phyloP scores from a whole-genome alignment of 495 filamentous ascomycete genomes.

The Neurospora tetrasperma region DNA sequence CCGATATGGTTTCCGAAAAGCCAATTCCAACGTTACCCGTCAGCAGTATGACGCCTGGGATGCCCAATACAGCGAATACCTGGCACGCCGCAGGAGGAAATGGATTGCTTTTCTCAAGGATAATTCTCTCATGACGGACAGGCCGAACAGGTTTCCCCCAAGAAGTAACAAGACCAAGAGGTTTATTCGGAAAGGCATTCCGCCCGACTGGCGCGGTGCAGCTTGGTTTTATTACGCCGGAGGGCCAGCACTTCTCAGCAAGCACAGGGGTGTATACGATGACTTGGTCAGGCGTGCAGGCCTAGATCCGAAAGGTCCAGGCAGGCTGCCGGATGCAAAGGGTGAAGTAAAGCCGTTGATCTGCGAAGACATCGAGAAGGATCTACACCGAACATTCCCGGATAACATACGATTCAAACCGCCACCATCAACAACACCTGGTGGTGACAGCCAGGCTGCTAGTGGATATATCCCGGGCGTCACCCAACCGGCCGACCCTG shows the following conservation, averaged over 20 bases:
- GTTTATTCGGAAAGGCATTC: slow-evolving; percentile 91
- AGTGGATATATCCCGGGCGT: background rate
- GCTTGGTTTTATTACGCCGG: slow-evolving; percentile 99
- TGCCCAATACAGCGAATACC: slow-evolving; percentile 53
- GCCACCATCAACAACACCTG: slow-evolving; percentile 11
- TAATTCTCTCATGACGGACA: slow-evolving; percentile 58
- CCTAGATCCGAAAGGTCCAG: slow-evolving; percentile 12
- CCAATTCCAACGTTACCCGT: slow-evolving; percentile 64
- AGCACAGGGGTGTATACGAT: slow-evolving; percentile 64
- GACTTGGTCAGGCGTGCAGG: slow-evolving; percentile 46
- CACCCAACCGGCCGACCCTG: slow-evolving; percentile 13
- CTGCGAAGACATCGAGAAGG: slow-evolving; percentile 86
- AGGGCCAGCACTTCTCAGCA: slow-evolving; percentile 63
- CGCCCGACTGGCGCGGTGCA: slow-evolving; percentile 80
- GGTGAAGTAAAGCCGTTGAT: slow-evolving; percentile 55
- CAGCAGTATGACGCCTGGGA: slow-evolving; percentile 81
- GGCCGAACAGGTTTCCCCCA: slow-evolving; percentile 68
- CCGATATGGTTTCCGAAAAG: slow-evolving; percentile 85
- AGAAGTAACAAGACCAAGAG: slow-evolving; percentile 74
- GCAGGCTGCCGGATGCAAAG: slow-evolving; percentile 3
- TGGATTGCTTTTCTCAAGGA: slow-evolving; percentile 72
- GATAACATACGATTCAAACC: slow-evolving; percentile 91
- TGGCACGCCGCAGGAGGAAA: slow-evolving; percentile 62
- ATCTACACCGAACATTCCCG: slow-evolving; percentile 90
- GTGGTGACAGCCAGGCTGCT: slow-evolving; percentile 4